phyloP scores from a whole-genome alignment of 805 yeast genomes.

The Lachancea lanzarotensis region DNA sequence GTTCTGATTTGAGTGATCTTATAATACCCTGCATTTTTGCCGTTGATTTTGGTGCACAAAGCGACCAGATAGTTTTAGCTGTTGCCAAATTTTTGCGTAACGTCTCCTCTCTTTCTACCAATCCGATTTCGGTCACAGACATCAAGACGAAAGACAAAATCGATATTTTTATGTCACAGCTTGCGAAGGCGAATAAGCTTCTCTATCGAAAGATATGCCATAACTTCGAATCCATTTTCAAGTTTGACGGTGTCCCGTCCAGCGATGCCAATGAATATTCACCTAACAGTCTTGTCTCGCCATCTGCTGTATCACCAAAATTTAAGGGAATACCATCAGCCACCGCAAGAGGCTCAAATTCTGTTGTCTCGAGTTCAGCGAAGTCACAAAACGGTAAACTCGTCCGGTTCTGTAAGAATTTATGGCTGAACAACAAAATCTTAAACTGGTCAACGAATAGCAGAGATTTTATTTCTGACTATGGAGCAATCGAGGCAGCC shows the following conservation, averaged over 20 bases:
- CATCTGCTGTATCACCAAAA: conserved; percentile 29
- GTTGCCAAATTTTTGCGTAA: conserved; percentile 25
- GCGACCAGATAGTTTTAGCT: conserved; percentile 20
- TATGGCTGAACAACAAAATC: conserved; percentile 36
- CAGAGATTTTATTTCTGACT: conserved; percentile 28
- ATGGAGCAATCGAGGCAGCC: conserved; percentile 30
- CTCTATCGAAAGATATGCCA: conserved; percentile 19
- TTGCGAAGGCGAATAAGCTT: conserved; percentile 22
- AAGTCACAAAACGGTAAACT: conserved; percentile 15
- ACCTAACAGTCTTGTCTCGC: conserved; percentile 13
- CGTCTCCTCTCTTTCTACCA: conserved; percentile 11
- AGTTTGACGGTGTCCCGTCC: conserved; percentile 15
- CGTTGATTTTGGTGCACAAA: conserved; percentile 9
- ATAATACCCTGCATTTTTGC: conserved; percentile 24
- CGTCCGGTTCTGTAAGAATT: conserved; percentile 30
- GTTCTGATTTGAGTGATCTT: conserved; percentile 18
- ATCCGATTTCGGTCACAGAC: conserved; percentile 13
- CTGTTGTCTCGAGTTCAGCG: background rate
- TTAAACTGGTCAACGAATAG: conserved; percentile 32
- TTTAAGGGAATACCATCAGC: conserved; percentile 25
- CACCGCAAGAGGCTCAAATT: conserved; percentile 9
- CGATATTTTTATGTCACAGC: conserved; percentile 14
- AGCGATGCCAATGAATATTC: conserved; percentile 8
- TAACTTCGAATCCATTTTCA: conserved; percentile 19
- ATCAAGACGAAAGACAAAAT: conserved; percentile 13